Percentiles rank a stretch among this genome's conserved stretches.
phyloP scores from a whole-genome alignment of 1,139 yeast species.

The Candida sojae region DNA sequence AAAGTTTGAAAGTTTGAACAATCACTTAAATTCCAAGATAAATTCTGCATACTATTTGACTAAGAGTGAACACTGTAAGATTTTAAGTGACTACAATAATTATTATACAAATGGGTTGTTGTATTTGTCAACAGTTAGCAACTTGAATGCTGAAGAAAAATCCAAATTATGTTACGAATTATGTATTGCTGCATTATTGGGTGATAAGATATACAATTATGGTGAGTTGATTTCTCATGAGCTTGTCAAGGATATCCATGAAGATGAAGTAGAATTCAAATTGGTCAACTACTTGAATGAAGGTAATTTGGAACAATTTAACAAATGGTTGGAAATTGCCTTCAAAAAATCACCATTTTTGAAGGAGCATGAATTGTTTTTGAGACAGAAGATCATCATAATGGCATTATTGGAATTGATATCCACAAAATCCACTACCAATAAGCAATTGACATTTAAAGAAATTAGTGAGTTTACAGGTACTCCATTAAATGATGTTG shows the following conservation, averaged over 20 bases:
- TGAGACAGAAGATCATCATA: constrained; percentile 88
- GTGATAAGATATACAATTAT: constrained; percentile 90
- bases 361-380: constrained; percentile 59
- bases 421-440: constrained; percentile 73
- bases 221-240: constrained; percentile 95
- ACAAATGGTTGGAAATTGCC: constrained; percentile 43
- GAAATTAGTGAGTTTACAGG: constrained; percentile 77
- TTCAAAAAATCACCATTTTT: constrained; percentile 58
- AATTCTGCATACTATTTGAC: constrained; percentile 85
- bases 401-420: constrained; percentile 90
- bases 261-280: constrained; percentile 33
- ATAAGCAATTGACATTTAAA: constrained; percentile 69
- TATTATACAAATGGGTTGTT: constrained; percentile 67
- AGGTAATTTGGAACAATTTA: constrained; percentile 72
- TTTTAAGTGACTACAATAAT: constrained; percentile 73
- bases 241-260: constrained; percentile 55
- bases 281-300: constrained; percentile 70
- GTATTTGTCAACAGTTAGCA: constrained; percentile 52
- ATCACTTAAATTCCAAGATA: constrained; percentile 67
- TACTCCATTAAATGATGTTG: constrained; percentile 72
- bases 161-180: constrained; percentile 72
- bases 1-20: constrained; percentile 52
- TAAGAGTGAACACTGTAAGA: constrained; percentile 74
- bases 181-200: constrained; percentile 84
- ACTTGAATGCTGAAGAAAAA: constrained; percentile 28